Conservation (phyloP, 2,329 filamentous ascomycete genomes). For the Malbranchea cinnamomea region DNA sequence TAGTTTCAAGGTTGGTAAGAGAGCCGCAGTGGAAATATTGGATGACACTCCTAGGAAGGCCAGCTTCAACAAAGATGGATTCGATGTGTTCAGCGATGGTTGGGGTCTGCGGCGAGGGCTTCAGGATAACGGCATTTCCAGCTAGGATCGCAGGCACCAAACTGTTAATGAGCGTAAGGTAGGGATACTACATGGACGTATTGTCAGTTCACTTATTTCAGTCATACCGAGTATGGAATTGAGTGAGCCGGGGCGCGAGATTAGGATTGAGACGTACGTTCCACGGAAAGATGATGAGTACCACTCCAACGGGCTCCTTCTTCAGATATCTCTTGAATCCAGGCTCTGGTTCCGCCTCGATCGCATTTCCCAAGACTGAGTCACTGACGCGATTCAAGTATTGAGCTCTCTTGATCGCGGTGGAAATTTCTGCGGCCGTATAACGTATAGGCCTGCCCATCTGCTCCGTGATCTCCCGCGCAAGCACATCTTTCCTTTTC, state of each 20-base stretch:
- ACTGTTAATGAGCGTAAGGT: constrained; percentile 84
- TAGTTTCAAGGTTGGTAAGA: constrained; percentile 56
- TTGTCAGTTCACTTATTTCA: constrained; percentile 4
- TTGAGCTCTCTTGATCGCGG: constrained; percentile 70
- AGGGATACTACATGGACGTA: constrained; percentile 91
- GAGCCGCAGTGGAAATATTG: constrained; percentile 89
- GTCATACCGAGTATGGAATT: not conserved
- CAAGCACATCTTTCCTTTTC: constrained; percentile 63
- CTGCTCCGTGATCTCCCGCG: constrained; percentile 74
- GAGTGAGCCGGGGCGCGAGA: not conserved
- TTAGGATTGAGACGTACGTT: constrained; percentile 55
- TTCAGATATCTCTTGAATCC: constrained; percentile 84
- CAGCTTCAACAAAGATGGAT: constrained; percentile 62
- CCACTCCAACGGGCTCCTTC: constrained; percentile 75
- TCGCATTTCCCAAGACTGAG: constrained; percentile 50
- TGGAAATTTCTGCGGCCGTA: constrained; percentile 67
- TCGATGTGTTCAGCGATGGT: constrained; percentile 77
- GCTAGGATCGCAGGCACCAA: constrained; percentile 80
- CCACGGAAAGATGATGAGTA: constrained; percentile 86
- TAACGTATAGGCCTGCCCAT: constrained; percentile 92
- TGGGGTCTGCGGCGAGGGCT: constrained; percentile 88
- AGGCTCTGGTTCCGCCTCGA: constrained; percentile 66
- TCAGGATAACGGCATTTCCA: constrained; percentile 83
- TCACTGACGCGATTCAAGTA: constrained; percentile 75
- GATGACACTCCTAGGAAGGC: constrained; percentile 67